phyloP scores from a whole-genome alignment of 2,329 filamentous ascomycete species.

The Coleophoma eucalyptorum region DNA sequence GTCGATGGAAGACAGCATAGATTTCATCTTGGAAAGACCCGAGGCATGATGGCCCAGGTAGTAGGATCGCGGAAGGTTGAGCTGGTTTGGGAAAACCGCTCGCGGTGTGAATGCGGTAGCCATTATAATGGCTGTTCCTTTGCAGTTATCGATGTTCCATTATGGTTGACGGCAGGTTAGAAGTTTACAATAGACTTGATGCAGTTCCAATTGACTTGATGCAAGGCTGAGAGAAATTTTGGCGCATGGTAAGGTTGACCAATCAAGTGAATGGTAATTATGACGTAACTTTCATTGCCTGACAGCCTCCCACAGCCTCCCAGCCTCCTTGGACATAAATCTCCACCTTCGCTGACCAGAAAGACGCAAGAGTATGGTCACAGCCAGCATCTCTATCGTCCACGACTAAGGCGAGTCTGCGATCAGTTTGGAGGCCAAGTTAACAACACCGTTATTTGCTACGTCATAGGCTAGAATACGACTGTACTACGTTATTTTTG shows the following conservation, averaged over 20 bases:
- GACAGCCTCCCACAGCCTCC: neutral
- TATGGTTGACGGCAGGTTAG: neutral
- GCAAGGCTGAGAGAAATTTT: neutral
- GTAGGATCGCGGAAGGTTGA: slow-evolving; percentile 80
- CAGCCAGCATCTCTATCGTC: too few species aligned
- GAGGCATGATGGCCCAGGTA: slow-evolving; percentile 90
- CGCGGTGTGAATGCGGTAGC: slow-evolving; percentile 65
- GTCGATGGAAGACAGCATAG: slow-evolving; percentile 73
- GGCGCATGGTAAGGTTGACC: neutral
- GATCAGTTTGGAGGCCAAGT: too few species aligned
- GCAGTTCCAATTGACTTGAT: neutral
- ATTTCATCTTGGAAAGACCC: slow-evolving; percentile 78
- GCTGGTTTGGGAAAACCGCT: slow-evolving; percentile 64
- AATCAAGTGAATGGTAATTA: neutral
- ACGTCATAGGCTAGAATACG: too few species aligned
- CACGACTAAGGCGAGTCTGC: too few species aligned
- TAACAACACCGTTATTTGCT: too few species aligned
- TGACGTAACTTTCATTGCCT: neutral
- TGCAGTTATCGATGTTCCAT: slow-evolving; percentile 2
- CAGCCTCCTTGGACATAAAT: neutral
- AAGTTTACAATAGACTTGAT: neutral
- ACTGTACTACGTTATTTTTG: too few species aligned
- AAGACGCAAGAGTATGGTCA: too few species aligned
- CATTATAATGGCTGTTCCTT: slow-evolving; percentile 1
- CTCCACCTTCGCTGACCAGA: too few species aligned